phyloP scores from a whole-genome alignment of 495 filamentous ascomycete species.

The Rostrohypoxylon terebratum region DNA sequence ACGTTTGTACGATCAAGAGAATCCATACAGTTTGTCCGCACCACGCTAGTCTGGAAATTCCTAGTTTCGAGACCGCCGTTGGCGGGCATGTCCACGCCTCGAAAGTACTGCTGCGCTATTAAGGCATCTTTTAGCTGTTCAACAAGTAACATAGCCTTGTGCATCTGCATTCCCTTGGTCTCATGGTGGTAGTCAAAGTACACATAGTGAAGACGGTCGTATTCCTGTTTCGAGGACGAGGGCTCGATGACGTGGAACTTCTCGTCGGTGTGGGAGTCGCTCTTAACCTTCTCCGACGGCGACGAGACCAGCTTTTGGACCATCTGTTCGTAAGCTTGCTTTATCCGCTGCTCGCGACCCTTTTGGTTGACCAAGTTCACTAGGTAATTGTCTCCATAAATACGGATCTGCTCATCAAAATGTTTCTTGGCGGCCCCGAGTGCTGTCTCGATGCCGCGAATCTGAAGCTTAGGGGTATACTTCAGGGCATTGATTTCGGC shows the following conservation, averaged over 20 bases:
- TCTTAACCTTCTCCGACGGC: conserved; percentile 70
- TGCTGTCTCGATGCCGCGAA: conserved; percentile 86
- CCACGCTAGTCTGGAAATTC: conserved; percentile 82
- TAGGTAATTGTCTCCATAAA: conserved; percentile 96
- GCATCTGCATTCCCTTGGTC: conserved; percentile 93
- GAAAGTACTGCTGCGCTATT: conserved; percentile 86
- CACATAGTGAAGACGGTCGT: conserved; percentile 89
- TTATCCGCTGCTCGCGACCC: conserved; percentile 86
- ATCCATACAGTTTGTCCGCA: conserved; percentile 99
- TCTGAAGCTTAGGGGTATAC: conserved; percentile 88
- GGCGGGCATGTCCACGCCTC: conserved; percentile 85
- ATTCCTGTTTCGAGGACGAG: conserved; percentile 64
- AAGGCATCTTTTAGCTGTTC: conserved; percentile 81
- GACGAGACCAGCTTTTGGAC: conserved; percentile 78
- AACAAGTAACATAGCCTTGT: conserved; percentile 87
- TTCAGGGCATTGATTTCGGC: conserved; percentile 90
- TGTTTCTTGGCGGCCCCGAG: conserved; percentile 81
- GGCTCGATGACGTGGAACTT: conserved; percentile 84
- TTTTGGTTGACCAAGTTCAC: conserved; percentile 97
- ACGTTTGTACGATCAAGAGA: conserved; percentile 98
- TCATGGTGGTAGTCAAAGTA: conserved; percentile 99
- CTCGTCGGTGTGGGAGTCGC: conserved; percentile 71
- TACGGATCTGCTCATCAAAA: conserved; percentile 88
- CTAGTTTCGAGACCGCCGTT: conserved; percentile 81
- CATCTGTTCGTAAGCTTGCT: conserved; percentile 91